Evolutionary conservation across 2,329 filamentous ascomycete genomes (phyloP).

Genomic region (Truncatella angustata): DNA sequence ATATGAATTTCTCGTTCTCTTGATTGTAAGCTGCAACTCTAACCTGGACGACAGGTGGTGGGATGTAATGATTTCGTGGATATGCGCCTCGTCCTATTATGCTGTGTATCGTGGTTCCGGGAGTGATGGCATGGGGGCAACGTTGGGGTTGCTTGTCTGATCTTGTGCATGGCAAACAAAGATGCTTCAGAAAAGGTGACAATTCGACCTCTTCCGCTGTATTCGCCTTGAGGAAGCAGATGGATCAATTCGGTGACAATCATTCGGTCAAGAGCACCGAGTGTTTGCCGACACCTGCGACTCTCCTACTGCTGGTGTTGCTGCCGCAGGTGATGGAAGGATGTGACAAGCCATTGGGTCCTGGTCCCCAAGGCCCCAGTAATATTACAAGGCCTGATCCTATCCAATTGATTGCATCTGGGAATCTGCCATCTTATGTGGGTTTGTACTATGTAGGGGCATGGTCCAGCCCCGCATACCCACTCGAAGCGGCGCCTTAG

Average conservation of each 20-base stretch:
- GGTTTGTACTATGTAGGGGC: neutral
- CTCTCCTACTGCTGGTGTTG: no score
- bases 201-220: neutral
- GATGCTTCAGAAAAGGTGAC: no score
- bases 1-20: neutral
- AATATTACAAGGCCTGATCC: neutral
- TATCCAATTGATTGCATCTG: neutral
- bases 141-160: neutral
- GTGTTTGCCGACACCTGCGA: no score
- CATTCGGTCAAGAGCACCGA: neutral
- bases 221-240: neutral
- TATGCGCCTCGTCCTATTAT: neutral
- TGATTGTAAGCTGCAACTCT: neutral
- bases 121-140: neutral
- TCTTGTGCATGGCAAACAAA: neutral
- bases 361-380: no score
- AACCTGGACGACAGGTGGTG: neutral
- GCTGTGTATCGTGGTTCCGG: neutral
- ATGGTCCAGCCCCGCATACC: conserved; percentile 4
- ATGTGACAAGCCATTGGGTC: no score
- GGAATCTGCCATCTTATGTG: conserved; percentile 13
- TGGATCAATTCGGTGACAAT: neutral
- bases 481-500: neutral
- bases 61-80: neutral
- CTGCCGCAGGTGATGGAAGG: neutral